phyloP scores from a whole-genome alignment of 1,139 yeast species.

The Nakaseomyces sp. region DNA sequence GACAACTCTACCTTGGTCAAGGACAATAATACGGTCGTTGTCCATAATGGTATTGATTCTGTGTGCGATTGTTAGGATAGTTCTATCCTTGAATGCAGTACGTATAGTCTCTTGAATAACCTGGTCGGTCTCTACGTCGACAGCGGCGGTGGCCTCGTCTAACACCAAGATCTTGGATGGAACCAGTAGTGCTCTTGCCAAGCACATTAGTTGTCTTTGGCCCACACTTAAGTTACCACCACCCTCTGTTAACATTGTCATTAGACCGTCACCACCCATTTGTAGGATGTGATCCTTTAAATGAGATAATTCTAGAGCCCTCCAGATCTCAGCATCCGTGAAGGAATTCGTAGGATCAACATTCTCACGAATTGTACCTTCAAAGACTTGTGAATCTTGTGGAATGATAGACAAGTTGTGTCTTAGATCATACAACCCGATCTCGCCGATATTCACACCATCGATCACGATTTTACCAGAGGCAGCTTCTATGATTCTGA shows the following conservation, averaged over 20 bases:
- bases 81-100: conserved; percentile 73
- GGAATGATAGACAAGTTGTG: conserved; percentile 85
- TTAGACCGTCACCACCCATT: conserved; percentile 53
- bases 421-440: conserved; percentile 80
- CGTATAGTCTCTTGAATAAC: conserved; percentile 83
- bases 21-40: conserved; percentile 77
- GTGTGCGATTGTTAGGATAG: conserved; percentile 92
- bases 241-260: conserved; percentile 65
- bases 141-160: conserved; percentile 97
- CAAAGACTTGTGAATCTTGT: conserved; percentile 93
- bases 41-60: conserved; percentile 89
- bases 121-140: conserved; percentile 89
- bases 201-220: conserved; percentile 84
- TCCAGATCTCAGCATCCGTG: conserved; percentile 76
- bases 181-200: conserved; percentile 78
- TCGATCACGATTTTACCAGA: conserved; percentile 71
- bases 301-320: conserved; percentile 76
- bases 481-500: conserved; percentile 79
- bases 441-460: conserved; percentile 51
- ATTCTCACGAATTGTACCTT: conserved; percentile 81
- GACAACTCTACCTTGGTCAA: conserved; percentile 75
- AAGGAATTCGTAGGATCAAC: conserved; percentile 72
- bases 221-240: conserved; percentile 87
- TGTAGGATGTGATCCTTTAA: conserved; percentile 61
- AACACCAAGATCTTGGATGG: conserved; percentile 71